Evolutionary conservation across 2,329 filamentous ascomycete genomes (phyloP), one percentile per base, ranked within the genome.

Genomic region (Berkeleyomyces basicola): DNA sequence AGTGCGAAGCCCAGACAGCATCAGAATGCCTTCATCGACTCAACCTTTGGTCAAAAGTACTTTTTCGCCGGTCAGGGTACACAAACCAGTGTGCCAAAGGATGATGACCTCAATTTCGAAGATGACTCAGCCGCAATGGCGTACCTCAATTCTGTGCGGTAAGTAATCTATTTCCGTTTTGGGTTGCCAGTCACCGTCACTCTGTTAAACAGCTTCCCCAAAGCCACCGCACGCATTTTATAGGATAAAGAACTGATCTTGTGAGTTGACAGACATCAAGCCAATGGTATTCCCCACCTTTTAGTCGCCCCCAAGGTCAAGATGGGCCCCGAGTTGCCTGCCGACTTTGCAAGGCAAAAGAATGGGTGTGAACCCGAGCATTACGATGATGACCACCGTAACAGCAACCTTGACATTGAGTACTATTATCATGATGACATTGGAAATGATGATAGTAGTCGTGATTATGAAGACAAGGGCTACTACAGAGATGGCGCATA

Each of bases 401-500:
- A 67, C 49, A 67, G 61, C n/a, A 58, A 70, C 49, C 49, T n/a
- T n/a, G 69, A 69, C 11, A 70, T 71, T 36, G 69, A 74, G 61
- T 69, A 72, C 23, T 67, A 70, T 42, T 66, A 66, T 3, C 61
- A 70, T 53, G 66, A 66, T 16, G 68, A 72, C 37, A 23, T 23
- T 23, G 23, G 23, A 23, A 23, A 23, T 23, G 23, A 23, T 23
- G 23, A 23, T 23, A 23, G 23, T 23, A 23, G 23, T 23, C 64
- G 67, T 23, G 69, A 70, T 7, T 67, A 67, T 6, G 70, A 73
- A 7, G 68, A 70, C n/a, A 74, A 80, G 62, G 87, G 86, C 9
- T 85, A 82, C 69, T 93, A 88, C 70, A 76, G 83, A 14, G 88
- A 95, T 67, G 90, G 90, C 58, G 87, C 88, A 44, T 96, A 90